These are phyloP conservation scores for Arthrobotrys musiformis DNA, from an alignment of 2,329 filamentous ascomycete species.

Conservation along the genomic window DNA sequence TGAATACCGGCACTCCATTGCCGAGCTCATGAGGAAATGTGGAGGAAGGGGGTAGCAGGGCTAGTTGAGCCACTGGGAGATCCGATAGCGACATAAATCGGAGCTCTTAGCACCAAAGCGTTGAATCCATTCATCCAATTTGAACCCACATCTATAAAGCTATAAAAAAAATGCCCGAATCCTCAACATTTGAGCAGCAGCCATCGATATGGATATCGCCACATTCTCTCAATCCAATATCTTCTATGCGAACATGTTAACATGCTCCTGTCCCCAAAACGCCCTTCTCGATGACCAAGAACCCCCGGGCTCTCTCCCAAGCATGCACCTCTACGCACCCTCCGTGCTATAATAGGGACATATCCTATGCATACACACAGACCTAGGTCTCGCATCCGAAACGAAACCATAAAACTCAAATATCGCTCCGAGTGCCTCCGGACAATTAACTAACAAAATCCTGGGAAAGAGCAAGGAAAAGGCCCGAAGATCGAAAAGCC, in stretches of 20 bases:
- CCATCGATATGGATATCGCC: background rate
- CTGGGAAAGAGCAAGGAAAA: background rate
- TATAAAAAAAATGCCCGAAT: background rate
- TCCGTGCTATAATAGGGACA: background rate
- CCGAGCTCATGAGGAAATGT: background rate
- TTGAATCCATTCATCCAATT: background rate
- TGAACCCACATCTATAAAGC: too few relatives aligned
- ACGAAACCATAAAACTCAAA: slow-evolving; percentile 7
- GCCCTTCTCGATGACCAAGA: background rate
- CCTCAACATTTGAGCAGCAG: background rate
- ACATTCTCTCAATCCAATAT: slow-evolving; percentile 6
- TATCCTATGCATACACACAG: slow-evolving; percentile 46
- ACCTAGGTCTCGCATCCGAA: slow-evolving; percentile 40
- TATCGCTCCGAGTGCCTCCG: slow-evolving; percentile 48
- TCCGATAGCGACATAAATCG: background rate
- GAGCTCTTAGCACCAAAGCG: slow-evolving; percentile 1
- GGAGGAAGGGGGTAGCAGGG: background rate
- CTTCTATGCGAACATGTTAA: slow-evolving; percentile 1
- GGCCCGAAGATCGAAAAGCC: background rate
- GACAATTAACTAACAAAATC: slow-evolving; percentile 9
- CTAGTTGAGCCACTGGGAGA: background rate
- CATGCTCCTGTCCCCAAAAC: background rate
- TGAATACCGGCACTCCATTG: background rate
- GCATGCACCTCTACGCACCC: slow-evolving; percentile 18
- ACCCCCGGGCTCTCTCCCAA: slow-evolving; percentile 52